Evolutionary conservation across 2,329 filamentous ascomycete genomes (phyloP), one percentile per base, ranked within the genome.

Genomic region (Penicillium sp.): DNA sequence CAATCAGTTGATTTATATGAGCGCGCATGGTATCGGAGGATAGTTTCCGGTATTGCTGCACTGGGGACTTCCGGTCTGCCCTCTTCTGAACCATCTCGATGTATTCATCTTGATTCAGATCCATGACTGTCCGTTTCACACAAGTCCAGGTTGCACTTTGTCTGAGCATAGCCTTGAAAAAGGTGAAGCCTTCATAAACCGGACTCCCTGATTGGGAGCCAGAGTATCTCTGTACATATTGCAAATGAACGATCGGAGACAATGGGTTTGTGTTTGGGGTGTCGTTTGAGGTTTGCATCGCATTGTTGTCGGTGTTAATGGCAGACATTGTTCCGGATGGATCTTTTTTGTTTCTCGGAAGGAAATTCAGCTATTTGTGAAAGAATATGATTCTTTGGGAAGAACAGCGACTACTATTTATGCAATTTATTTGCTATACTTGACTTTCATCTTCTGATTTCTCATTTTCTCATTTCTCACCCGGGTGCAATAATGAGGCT

Each of bases 1-100:
- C 62, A 17, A 78, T 69, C 25, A 78, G 56, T 19, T 66, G 61
- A 23, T 74, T 70, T 41, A 78, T 69, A 59, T 75, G 74, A 7
- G 63, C 58, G 4, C 70, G 69, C 36, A 70, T 73, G 25, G 61
- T 45, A 17, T 62, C 61, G 1, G 67, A 53, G 7, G 54, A 66
- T 4, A 78, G 55, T 1, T 35, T 61, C 23, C 67, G 64, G 42
- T 73, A 75, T 45, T 73, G 68, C 36, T 71, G 64, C 4, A 64
- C 60, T 10, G 66, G 61, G 1, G 70, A 59, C 9, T 55, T 45
- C 33, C 70, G 70, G 44, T 67, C 71, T 25, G 68, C 67, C 45
- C 65, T 66, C 39, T 67, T 72, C 43, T 70, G 66, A 17, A 73
- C 68, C 45, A 73, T 60, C 21, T 68, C 67, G 39, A 59, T 49